phyloP scores from a whole-genome alignment of 2,329 filamentous ascomycete species.

The Aspergillus luchuensis region DNA sequence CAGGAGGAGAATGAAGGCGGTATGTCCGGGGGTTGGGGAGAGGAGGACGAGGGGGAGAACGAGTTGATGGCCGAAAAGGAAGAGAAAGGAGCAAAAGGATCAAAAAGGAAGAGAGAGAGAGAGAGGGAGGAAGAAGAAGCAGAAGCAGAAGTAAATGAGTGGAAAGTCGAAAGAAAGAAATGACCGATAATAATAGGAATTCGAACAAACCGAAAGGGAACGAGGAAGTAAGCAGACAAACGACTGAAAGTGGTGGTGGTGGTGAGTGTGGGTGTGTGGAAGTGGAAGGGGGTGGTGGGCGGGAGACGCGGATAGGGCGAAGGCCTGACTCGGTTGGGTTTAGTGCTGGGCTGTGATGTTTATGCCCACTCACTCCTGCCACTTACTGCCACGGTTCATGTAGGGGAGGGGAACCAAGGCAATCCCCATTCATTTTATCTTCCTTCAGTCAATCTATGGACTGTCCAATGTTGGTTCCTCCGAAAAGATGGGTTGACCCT shows the following conservation, averaged over 20 bases:
- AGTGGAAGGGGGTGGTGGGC: not conserved
- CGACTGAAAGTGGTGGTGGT: slow-evolving; percentile 4
- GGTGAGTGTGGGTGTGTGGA: slow-evolving; percentile 4
- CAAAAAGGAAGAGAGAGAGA: not conserved
- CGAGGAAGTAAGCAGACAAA: not conserved
- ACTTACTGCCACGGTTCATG: slow-evolving; percentile 12
- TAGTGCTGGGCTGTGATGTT: not conserved
- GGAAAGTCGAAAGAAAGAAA: slow-evolving; percentile 9
- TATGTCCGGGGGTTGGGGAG: not conserved
- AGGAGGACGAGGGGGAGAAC: slow-evolving; percentile 9
- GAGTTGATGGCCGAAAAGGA: not conserved
- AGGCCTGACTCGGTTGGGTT: not conserved
- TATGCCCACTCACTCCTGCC: slow-evolving; percentile 9
- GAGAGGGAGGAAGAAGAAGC: not conserved
- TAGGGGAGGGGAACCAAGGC: not conserved
- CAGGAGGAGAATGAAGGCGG: not conserved
- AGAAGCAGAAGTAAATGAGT: slow-evolving; percentile 5
- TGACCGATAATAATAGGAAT: slow-evolving; percentile 5
- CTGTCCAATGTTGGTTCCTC: not conserved
- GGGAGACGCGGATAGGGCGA: slow-evolving; percentile 4
- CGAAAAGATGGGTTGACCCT: not conserved
- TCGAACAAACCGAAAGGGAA: slow-evolving; percentile 11
- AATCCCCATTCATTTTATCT: too few species aligned
- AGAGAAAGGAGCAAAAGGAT: slow-evolving; percentile 3
- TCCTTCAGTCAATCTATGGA: too few species aligned